Evolutionary conservation across 2,329 filamentous ascomycete genomes (phyloP), one percentile per base, ranked within the genome.

Genomic region (Colletotrichum sublineola): DNA sequence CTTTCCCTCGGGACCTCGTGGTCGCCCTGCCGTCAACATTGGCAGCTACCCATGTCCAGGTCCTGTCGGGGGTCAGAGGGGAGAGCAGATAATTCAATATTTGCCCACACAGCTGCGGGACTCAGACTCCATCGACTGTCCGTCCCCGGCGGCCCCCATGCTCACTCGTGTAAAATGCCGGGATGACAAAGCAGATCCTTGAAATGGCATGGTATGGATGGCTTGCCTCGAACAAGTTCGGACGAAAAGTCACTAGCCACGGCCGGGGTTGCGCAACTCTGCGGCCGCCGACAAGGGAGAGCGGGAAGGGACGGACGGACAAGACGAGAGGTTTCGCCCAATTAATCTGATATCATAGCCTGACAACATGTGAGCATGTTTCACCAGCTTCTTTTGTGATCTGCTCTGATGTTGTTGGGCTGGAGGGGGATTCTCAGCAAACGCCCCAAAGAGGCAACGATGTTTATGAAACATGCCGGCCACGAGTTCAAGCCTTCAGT

Each of bases 381-480:
- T 42, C 31, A 48, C 42, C 42, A 2, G 42, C 58, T n/a, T 18
- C 18, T 33, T 36, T 15, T 33, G 14, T 20, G 29, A 31, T 64
- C n/a, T 42, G 44, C n/a, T 24, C 24, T 44, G 14, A 20, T 29
- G 53, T 40, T 48, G 20, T 11, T n/a, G 20, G 7, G 42, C 29
- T 6, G 20, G 29, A 29, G 31, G 24, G 57, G 24, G 57, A 46
- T 44, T 46, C 18, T 61, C 9, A 48, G 46, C 24, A 24, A 61
- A 40, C 31, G 18, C 48, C 67, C 46, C 36, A 60, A 55, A 61
- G n/a, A 44, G 38, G 53, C 31, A 65, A 63, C 36, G 20, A 24
- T 5, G 44, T 5, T 44, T 44, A 31, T 66, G 53, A 40, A 58
- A 70, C 33, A 71, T 71, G 48, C 48, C 24, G 56, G 62, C 62